Evolutionary conservation across 306 rosid species (phyloP).

Genomic region (Astragalus glycyphyllos): DNA sequence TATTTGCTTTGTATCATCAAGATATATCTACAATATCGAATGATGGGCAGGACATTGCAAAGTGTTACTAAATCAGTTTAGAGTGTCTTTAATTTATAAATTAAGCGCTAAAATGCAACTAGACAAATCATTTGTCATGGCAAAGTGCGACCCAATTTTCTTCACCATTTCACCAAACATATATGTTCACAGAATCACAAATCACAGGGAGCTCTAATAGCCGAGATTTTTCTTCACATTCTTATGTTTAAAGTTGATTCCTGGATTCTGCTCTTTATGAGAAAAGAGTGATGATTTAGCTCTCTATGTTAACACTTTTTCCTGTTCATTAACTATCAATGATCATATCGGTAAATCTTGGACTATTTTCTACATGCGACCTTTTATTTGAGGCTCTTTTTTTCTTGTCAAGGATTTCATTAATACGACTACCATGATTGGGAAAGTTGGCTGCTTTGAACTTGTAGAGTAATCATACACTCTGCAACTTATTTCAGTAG

Average conservation of each 20-base stretch:
- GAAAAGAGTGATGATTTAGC: slow-evolving; percentile 21
- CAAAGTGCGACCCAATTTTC: slow-evolving; percentile 2
- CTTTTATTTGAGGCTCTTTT: not conserved
- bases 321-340: slow-evolving; percentile 3
- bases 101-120: not conserved
- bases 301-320: slow-evolving; percentile 20
- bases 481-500: slow-evolving; percentile 7
- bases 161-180: slow-evolving; percentile 9
- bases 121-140: slow-evolving; percentile 1
- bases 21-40: slow-evolving; percentile 10
- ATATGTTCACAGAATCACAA: slow-evolving; percentile 1
- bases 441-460: slow-evolving; percentile 1
- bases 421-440: not conserved
- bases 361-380: slow-evolving; percentile 4
- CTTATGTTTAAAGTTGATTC: not conserved
- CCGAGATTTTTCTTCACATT: not conserved
- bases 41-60: slow-evolving; percentile 12
- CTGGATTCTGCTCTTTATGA: slow-evolving; percentile 27
- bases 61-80: slow-evolving; percentile 26
- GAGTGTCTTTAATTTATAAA: slow-evolving; percentile 8
- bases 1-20: not conserved
- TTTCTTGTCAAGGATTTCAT: too few relatives aligned
- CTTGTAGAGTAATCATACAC: not conserved
- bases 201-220: slow-evolving; percentile 22
- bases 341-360: slow-evolving; percentile 1